phyloP scores from a whole-genome alignment of 1,284 basidiomycete genomes.

The Leccinum subrobustum region DNA sequence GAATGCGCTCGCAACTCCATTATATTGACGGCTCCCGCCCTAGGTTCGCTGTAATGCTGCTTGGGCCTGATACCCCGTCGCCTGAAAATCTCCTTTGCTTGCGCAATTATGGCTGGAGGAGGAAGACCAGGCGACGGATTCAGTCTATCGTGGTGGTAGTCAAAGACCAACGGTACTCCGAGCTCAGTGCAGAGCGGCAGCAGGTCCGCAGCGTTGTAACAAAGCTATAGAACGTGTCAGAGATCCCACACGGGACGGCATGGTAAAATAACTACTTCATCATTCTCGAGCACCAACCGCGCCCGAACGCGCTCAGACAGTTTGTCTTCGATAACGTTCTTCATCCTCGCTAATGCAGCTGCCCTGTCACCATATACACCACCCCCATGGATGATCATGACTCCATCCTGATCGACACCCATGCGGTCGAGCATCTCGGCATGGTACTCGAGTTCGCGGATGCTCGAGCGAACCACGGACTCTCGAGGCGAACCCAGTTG shows the following conservation, averaged over 20 bases:
- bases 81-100: conserved; percentile 75
- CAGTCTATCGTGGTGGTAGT: conserved; percentile 81
- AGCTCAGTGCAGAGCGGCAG: conserved; percentile 83
- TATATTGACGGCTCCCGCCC: conserved; percentile 70
- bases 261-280: conserved; percentile 56
- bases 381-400: conserved; percentile 82
- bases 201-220: conserved; percentile 85
- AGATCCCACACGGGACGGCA: not conserved
- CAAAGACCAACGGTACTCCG: conserved; percentile 76
- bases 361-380: conserved; percentile 82
- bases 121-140: conserved; percentile 54
- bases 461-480: conserved; percentile 70
- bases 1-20: conserved; percentile 88
- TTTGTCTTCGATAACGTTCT: conserved; percentile 58
- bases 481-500: conserved; percentile 80
- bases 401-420: conserved; percentile 72
- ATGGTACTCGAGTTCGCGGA: conserved; percentile 83
- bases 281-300: conserved; percentile 87
- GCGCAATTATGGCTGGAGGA: conserved; percentile 60
- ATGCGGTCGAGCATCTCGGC: conserved; percentile 84
- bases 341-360: conserved; percentile 71
- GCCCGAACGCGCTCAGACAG: conserved; percentile 66
- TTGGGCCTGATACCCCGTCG: conserved; percentile 80
- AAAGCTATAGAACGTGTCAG: conserved; percentile 52
- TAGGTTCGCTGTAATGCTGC: conserved; percentile 84